Evolutionary conservation across 2,329 filamentous ascomycete species (phyloP).

Genomic region (Colletotrichum brevisporum): DNA sequence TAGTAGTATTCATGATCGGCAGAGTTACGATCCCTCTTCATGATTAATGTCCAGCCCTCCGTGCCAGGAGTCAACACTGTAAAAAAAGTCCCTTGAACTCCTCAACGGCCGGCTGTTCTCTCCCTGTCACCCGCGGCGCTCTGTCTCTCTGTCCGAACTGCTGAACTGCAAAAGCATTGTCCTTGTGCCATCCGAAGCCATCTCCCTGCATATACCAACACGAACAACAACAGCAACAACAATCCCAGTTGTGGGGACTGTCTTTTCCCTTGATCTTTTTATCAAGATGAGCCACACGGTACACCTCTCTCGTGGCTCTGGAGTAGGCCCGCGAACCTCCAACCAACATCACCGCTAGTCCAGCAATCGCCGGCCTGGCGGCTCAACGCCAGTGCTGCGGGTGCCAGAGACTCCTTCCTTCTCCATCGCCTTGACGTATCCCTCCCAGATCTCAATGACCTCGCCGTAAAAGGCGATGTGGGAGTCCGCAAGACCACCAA

Average conservation of each 20-base stretch:
- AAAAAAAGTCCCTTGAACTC: constrained; percentile 1
- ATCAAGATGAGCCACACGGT: constrained; percentile 2
- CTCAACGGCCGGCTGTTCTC: not conserved
- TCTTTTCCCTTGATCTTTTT: not conserved
- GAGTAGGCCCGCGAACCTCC: not conserved
- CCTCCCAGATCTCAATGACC: constrained; percentile 88
- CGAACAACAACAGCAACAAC: constrained; percentile 11
- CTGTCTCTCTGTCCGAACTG: constrained; percentile 7
- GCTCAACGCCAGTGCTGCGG: constrained; percentile 34
- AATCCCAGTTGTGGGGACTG: not conserved
- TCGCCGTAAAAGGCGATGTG: constrained; percentile 90
- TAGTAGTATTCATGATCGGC: constrained; percentile 15
- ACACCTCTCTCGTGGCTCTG: no score
- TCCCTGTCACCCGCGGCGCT: not conserved
- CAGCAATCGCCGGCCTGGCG: constrained; percentile 34
- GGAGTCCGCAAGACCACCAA: constrained; percentile 85
- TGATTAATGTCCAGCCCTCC: constrained; percentile 25
- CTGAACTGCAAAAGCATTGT: constrained; percentile 8
- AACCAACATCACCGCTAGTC: constrained; percentile 17
- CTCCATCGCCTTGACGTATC: constrained; percentile 91
- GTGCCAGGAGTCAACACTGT: not conserved
- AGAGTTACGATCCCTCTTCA: constrained; percentile 14
- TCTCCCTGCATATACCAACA: constrained; percentile 18
- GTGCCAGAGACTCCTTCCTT: constrained; percentile 63
- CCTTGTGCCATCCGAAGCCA: constrained; percentile 16